Evolutionary conservation across 2,329 filamentous ascomycete species (phyloP).

Genomic region (Claviceps africana): DNA sequence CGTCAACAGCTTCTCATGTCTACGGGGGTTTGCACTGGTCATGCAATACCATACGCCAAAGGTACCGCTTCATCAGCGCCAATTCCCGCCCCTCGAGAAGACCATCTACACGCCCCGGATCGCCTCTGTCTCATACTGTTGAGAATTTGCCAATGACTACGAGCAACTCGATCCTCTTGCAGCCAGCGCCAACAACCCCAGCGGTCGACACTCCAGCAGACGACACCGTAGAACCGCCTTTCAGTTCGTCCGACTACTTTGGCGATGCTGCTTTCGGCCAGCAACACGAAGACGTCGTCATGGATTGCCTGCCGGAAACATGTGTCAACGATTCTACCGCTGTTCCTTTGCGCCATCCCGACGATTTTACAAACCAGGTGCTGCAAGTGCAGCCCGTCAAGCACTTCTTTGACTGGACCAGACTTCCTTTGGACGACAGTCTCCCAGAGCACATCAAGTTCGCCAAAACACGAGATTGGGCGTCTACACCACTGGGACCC

Average conservation of each 20-base stretch:
- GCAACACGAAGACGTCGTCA: slow-evolving; percentile 3
- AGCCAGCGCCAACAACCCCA: slow-evolving; percentile 22
- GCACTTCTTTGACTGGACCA: slow-evolving; percentile 61
- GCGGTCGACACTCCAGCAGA: slow-evolving; percentile 20
- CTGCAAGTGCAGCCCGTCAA: slow-evolving; percentile 14
- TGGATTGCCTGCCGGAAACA: not conserved
- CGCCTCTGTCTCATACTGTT: slow-evolving; percentile 24
- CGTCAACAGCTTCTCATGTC: slow-evolving; percentile 35
- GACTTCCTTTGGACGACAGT: slow-evolving; percentile 46
- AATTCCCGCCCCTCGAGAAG: slow-evolving; percentile 20
- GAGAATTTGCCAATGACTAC: slow-evolving; percentile 16
- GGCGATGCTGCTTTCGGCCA: slow-evolving; percentile 15
- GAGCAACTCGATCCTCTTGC: slow-evolving; percentile 8
- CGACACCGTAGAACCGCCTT: slow-evolving; percentile 10
- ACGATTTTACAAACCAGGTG: slow-evolving; percentile 29
- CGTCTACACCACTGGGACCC: slow-evolving; percentile 55
- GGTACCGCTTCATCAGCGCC: slow-evolving; percentile 55
- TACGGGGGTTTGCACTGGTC: slow-evolving; percentile 59
- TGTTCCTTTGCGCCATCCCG: slow-evolving; percentile 20
- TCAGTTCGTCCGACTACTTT: slow-evolving; percentile 28
- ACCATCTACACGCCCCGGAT: slow-evolving; percentile 21
- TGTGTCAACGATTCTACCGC: slow-evolving; percentile 7
- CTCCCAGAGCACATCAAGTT: slow-evolving; percentile 61
- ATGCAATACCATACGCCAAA: slow-evolving; percentile 52
- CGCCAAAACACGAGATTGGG: slow-evolving; percentile 60